Percentiles rank a stretch among this genome's conserved stretches.
These are phyloP conservation scores for Suhomyces faveliae DNA, from an alignment of 805 yeast species.

Conservation along the genomic window DNA sequence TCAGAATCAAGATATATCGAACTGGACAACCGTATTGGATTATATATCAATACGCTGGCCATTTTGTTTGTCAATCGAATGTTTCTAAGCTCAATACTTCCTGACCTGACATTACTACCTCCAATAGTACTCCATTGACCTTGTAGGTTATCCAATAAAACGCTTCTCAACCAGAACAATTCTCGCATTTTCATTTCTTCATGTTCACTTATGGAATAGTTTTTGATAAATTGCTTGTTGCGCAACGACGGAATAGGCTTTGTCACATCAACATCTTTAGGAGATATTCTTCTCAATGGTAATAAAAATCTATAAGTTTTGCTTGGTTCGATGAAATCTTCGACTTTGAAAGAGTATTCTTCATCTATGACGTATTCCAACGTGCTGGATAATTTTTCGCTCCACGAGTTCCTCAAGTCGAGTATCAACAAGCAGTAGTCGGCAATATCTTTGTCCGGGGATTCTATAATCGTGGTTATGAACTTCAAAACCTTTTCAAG, in stretches of 20 bases:
- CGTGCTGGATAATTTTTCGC: constrained; percentile 41
- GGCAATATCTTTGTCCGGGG: constrained; percentile 30
- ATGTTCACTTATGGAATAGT: constrained; percentile 50
- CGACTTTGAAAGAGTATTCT: constrained; percentile 24
- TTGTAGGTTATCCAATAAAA: constrained; percentile 52
- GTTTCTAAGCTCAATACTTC: constrained; percentile 65
- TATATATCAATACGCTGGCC: constrained; percentile 51
- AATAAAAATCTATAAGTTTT: constrained; percentile 56
- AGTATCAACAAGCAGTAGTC: constrained; percentile 64
- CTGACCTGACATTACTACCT: constrained; percentile 34
- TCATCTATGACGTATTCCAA: constrained; percentile 31
- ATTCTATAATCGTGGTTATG: constrained; percentile 23
- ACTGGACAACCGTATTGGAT: constrained; percentile 12
- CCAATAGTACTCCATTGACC: constrained; percentile 61
- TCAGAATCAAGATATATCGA: constrained; percentile 13
- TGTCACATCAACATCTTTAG: constrained; percentile 41
- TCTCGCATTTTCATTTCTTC: constrained; percentile 58
- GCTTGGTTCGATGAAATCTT: constrained; percentile 27
- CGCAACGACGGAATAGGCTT: constrained; percentile 68
- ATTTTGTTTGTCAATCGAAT: constrained; percentile 60
- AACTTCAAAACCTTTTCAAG: constrained; percentile 29
- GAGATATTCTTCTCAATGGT: constrained; percentile 60
- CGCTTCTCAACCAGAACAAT: constrained; percentile 79
- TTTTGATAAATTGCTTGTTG: constrained; percentile 67
- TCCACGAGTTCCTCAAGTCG: constrained; percentile 84